A percentile compares a stretch with the other conserved stretches of the same genome.
Conservation (phyloP, 305 asterid genomes). For the Petunia hybrid region DNA sequence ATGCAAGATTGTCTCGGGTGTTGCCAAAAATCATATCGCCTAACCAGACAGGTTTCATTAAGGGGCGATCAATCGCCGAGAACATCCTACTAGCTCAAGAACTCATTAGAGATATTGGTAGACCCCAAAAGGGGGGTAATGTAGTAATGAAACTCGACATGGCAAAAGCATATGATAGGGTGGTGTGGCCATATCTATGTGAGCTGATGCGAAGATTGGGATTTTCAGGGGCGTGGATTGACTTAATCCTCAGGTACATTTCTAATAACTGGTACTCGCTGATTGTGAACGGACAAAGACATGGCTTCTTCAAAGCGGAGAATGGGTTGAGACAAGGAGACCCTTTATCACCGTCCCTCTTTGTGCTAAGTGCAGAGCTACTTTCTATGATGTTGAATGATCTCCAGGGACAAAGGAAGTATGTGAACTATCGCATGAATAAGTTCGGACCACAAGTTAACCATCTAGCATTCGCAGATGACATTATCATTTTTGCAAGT, state of each 20-base stretch:
- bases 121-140: no score
- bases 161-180: no score
- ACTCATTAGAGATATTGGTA: no score
- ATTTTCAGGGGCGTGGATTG: neutral
- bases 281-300: neutral
- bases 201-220: neutral
- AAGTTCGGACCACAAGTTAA: neutral
- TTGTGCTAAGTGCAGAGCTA: neutral
- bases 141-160: neutral
- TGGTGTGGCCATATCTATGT: neutral
- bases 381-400: neutral
- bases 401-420: neutral
- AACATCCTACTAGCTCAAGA: neutral
- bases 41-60: neutral
- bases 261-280: neutral
- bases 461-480: neutral
- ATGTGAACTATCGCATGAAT: neutral
- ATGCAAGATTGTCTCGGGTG: neutral
- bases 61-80: neutral
- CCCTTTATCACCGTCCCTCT: neutral
- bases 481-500: neutral
- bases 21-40: neutral
- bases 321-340: neutral
- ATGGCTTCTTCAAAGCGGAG: neutral
- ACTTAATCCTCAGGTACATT: no score